These are phyloP conservation scores for Physaria fendleri DNA, from an alignment of 345 rosid species.

Conservation along the genomic window DNA sequence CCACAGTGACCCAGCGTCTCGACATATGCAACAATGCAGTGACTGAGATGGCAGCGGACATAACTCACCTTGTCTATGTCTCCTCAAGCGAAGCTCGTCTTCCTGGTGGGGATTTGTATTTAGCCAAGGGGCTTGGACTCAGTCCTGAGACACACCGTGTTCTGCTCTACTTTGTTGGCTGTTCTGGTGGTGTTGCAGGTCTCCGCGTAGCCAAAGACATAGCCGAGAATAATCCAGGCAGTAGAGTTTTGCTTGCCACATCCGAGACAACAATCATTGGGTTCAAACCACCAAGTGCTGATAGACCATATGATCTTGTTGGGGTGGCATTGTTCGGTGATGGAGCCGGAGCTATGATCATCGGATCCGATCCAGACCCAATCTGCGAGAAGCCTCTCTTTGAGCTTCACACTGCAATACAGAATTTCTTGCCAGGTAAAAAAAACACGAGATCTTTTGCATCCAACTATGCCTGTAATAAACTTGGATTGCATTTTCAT, in stretches of 20 bases:
- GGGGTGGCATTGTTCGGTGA: conserved; percentile 94
- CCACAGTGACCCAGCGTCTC: conserved; percentile 76
- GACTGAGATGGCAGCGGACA: conserved; percentile 83
- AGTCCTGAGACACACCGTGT: conserved; percentile 71
- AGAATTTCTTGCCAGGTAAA: conserved; percentile 51
- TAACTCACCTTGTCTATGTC: conserved; percentile 92
- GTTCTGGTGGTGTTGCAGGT: conserved; percentile 95
- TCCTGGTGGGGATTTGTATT: conserved; percentile 83
- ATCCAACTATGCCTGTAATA: neutral
- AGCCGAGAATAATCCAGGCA: conserved; percentile 89
- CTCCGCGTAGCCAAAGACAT: conserved; percentile 93
- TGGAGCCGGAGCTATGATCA: conserved; percentile 82
- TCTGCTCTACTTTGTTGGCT: conserved; percentile 78
- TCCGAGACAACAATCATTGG: conserved; percentile 94
- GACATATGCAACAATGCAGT: conserved; percentile 81
- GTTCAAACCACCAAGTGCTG: conserved; percentile 78
- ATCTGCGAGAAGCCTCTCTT: conserved; percentile 62
- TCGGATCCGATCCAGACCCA: conserved; percentile 63
- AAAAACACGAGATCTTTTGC: neutral
- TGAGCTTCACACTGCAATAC: conserved; percentile 82
- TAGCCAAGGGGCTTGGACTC: conserved; percentile 81
- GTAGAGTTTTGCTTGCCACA: conserved; percentile 78
- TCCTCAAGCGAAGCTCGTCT: conserved; percentile 94
- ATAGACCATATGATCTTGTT: conserved; percentile 91
- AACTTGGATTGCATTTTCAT: conserved; percentile 13